Conservation (phyloP, 208 protist species). For the Zelonia costaricensis region DNA sequence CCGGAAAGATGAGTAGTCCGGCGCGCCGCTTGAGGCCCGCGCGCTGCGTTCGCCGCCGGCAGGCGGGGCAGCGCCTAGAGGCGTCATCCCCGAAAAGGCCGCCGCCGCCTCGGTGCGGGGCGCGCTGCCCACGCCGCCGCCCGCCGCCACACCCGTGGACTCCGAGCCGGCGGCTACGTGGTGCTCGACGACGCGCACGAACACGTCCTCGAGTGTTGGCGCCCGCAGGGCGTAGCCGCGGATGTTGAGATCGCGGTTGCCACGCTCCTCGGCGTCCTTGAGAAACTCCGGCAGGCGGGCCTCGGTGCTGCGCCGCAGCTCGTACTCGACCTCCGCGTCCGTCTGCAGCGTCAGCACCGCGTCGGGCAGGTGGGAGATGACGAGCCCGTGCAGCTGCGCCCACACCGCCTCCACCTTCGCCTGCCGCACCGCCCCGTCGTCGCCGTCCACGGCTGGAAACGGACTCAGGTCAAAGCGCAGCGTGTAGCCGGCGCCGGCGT, state of each 20-base stretch:
- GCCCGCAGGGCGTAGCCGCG: conserved; percentile 51
- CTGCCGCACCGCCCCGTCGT: conserved; percentile 6
- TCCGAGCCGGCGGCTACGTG: neutral
- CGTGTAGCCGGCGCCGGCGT: conserved; percentile 61
- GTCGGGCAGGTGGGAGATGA: conserved; percentile 25
- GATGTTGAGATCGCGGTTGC: conserved; percentile 34
- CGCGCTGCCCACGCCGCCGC: neutral
- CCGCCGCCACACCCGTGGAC: too few relatives aligned
- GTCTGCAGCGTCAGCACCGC: conserved; percentile 16
- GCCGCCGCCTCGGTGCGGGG: neutral
- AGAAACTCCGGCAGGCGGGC: conserved; percentile 38
- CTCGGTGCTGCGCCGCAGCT: conserved; percentile 31
- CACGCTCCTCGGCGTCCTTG: conserved; percentile 30
- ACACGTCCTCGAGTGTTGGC: conserved; percentile 82
- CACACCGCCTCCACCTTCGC: conserved; percentile 17
- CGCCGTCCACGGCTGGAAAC: neutral
- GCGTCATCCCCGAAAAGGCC: too few relatives aligned
- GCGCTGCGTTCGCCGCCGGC: too few relatives aligned
- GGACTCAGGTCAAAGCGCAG: conserved; percentile 35
- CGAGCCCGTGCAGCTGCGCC: conserved; percentile 30
- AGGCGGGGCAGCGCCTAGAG: too few relatives aligned
- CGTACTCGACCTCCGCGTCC: conserved; percentile 46
- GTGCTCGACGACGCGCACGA: conserved; percentile 50
- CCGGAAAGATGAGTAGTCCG: too few relatives aligned
- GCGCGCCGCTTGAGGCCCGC: too few relatives aligned